Evolutionary conservation across 148 eudicot genomes (phyloP).

Genomic region (Rhododendron vialii): DNA sequence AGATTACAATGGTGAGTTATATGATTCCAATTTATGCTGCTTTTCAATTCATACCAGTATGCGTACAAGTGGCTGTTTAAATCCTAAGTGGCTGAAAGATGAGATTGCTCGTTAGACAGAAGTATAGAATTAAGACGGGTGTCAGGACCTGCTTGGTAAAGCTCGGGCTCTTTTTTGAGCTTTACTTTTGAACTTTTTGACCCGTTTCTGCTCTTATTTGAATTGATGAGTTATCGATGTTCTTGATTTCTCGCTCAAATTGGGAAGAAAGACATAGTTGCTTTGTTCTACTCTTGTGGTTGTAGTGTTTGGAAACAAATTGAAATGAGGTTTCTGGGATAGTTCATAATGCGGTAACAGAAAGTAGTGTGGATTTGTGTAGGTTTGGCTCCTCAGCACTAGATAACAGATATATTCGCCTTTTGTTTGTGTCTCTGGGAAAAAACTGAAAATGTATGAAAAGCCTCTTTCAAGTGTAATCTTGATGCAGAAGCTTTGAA

Average conservation of each 20-base stretch:
- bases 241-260: not conserved
- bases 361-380: not conserved
- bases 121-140: not conserved
- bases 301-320: not conserved
- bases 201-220: not conserved
- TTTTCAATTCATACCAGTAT: not conserved
- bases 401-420: not conserved
- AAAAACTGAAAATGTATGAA: not conserved
- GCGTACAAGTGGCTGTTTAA: not conserved
- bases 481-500: not conserved
- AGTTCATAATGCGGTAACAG: not conserved
- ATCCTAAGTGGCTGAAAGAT: not conserved
- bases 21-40: not conserved
- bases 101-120: not conserved
- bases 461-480: not conserved
- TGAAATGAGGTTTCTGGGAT: not conserved
- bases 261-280: not conserved
- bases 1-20: constrained; percentile 46
- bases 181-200: constrained; percentile 8
- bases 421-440: not conserved
- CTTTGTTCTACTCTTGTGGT: not conserved
- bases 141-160: not conserved
- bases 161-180: not conserved
- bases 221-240: not conserved
- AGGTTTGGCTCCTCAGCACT: not conserved